Evolutionary conservation across 2,329 filamentous ascomycete genomes (phyloP).

Genomic region (Colletotrichum liaoningense): DNA sequence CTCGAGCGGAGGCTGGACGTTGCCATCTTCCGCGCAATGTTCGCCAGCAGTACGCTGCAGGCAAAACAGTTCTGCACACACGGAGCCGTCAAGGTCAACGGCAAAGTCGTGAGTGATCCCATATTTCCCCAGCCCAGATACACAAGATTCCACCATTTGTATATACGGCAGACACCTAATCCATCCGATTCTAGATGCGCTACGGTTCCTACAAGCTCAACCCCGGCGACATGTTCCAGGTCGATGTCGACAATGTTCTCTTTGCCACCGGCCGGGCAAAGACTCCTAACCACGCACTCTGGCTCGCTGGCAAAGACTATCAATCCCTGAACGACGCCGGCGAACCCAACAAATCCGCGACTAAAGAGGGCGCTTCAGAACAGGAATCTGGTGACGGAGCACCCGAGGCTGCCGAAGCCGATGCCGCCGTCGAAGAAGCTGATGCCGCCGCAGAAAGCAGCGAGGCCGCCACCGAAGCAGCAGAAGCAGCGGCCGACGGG

Average conservation of each 20-base stretch:
- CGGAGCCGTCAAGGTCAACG: constrained; percentile 94
- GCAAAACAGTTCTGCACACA: constrained; percentile 95
- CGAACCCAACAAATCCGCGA: constrained; percentile 37
- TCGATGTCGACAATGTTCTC: constrained; percentile 89
- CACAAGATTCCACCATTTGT: neutral
- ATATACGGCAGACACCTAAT: neutral
- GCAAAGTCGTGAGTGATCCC: constrained; percentile 79
- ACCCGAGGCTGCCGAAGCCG: constrained; percentile 36
- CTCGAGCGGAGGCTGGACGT: constrained; percentile 91
- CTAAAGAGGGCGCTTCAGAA: constrained; percentile 34
- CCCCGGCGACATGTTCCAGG: constrained; percentile 98
- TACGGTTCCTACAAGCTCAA: constrained; percentile 95
- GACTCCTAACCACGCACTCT: constrained; percentile 44
- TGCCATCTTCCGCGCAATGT: constrained; percentile 93
- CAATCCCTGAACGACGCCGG: constrained; percentile 41
- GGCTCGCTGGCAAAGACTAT: constrained; percentile 37
- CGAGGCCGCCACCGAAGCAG: neutral
- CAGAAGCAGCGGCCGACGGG: constrained; percentile 27
- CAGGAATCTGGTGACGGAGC: constrained; percentile 8
- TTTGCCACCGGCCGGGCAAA: constrained; percentile 86
- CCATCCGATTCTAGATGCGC: constrained; percentile 73
- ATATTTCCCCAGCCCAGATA: neutral
- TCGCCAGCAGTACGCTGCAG: constrained; percentile 92
- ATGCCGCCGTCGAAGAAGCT: constrained; percentile 27
- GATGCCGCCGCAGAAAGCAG: constrained; percentile 36